Evolutionary conservation across 768 basidiomycete species (phyloP).

Genomic region (Pleurotus ostreatus): DNA sequence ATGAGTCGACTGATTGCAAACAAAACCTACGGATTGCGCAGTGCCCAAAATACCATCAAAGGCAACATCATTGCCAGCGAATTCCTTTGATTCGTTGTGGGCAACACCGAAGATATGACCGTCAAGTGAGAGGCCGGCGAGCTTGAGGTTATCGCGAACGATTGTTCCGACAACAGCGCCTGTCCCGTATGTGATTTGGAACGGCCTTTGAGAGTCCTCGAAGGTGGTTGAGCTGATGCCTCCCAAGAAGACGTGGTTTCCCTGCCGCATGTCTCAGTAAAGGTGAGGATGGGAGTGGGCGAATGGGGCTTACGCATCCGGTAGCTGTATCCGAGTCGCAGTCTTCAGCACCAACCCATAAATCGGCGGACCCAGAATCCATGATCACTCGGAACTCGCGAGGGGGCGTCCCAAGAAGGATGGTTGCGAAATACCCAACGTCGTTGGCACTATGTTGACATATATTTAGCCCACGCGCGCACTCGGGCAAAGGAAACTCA

Average conservation of each 20-base stretch:
- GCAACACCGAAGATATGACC: conserved; percentile 70
- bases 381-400: conserved; percentile 53
- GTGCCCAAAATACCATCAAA: conserved; percentile 80
- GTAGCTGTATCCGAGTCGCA: conserved; percentile 43
- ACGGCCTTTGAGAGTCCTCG: conserved; percentile 42
- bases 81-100: conserved; percentile 53
- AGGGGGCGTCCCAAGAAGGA: conserved; percentile 68
- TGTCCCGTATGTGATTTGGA: conserved; percentile 65
- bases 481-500: conserved; percentile 25
- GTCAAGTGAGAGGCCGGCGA: conserved; percentile 58
- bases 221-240: conserved; percentile 59
- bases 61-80: conserved; percentile 41
- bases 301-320: conserved; percentile 21
- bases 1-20: not conserved
- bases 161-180: conserved; percentile 65
- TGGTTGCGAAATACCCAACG: conserved; percentile 48
- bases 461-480: not conserved
- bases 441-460: conserved; percentile 31
- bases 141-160: conserved; percentile 54
- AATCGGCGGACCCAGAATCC: conserved; percentile 69
- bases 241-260: conserved; percentile 51
- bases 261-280: conserved; percentile 17
- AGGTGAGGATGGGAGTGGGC: no score
- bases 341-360: conserved; percentile 58
- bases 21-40: conserved; percentile 55